Percentiles rank a stretch among this genome's conserved stretches.
Conservation (phyloP, 768 basidiomycete species). For the Tylopilus vinaceipallidus region DNA sequence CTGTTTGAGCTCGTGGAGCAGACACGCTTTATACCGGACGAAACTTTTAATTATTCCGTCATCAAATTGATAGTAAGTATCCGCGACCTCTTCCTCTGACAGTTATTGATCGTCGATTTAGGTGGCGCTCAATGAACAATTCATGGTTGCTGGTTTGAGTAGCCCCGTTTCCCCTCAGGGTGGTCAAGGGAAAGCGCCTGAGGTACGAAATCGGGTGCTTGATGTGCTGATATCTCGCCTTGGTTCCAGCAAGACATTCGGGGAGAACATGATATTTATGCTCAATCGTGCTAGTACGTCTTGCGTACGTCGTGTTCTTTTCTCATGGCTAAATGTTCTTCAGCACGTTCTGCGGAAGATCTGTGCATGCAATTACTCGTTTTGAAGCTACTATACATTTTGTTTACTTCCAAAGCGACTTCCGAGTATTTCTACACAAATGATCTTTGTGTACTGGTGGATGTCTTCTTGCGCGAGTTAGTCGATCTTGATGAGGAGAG, state of each 20-base stretch:
- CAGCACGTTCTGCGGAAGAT: constrained; percentile 86
- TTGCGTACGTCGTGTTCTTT: not conserved
- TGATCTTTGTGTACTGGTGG: constrained; percentile 92
- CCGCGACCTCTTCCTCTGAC: not conserved
- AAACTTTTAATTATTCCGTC: constrained; percentile 91
- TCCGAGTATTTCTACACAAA: constrained; percentile 98
- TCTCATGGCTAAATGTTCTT: constrained; percentile 1
- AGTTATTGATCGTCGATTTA: constrained; percentile 31
- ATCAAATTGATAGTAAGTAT: constrained; percentile 85
- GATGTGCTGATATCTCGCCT: constrained; percentile 80
- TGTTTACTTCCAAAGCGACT: constrained; percentile 91
- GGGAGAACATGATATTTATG: constrained; percentile 99
- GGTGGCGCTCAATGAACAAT: constrained; percentile 96
- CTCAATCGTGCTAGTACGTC: constrained; percentile 87
- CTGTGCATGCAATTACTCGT: constrained; percentile 93
- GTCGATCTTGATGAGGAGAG: constrained; percentile 90
- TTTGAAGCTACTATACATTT: constrained; percentile 89
- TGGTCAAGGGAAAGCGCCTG: constrained; percentile 32
- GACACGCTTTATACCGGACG: constrained; percentile 84
- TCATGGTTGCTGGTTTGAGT: constrained; percentile 84
- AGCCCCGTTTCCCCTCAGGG: constrained; percentile 21
- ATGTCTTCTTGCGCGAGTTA: constrained; percentile 95
- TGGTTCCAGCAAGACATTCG: constrained; percentile 90
- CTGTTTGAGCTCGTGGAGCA: constrained; percentile 93
- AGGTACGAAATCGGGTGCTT: constrained; percentile 74